Conservation (phyloP, 2,329 filamentous ascomycete genomes). For the Colletotrichum lentis region DNA sequence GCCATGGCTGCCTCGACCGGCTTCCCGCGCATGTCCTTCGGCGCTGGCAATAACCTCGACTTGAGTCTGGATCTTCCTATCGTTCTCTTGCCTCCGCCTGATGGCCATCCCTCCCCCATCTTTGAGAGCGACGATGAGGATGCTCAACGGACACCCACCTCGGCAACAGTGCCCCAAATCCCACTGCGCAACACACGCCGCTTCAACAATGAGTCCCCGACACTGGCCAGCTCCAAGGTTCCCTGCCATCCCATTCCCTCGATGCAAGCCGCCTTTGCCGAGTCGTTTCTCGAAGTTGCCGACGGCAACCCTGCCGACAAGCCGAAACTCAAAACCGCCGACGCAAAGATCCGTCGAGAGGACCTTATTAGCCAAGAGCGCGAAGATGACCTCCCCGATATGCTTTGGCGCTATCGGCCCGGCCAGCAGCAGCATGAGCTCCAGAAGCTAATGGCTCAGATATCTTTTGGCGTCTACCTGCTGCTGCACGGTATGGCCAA, state of each 20-base stretch:
- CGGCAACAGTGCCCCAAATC: conserved; percentile 28
- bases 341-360: conserved; percentile 70
- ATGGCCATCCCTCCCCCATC: conserved; percentile 14
- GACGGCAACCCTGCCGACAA: conserved; percentile 56
- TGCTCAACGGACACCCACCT: conserved; percentile 37
- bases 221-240: conserved; percentile 40
- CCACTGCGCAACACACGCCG: conserved; percentile 33
- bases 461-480: conserved; percentile 91
- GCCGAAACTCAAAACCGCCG: conserved; percentile 61
- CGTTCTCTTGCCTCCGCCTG: conserved; percentile 36
- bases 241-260: conserved; percentile 73
- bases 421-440: conserved; percentile 85
- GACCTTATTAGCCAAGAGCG: conserved; percentile 72
- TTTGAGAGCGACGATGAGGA: conserved; percentile 35
- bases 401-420: conserved; percentile 77
- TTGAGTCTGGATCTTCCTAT: conserved; percentile 35
- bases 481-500: conserved; percentile 86
- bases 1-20: conserved; percentile 38
- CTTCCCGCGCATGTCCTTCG: conserved; percentile 38
- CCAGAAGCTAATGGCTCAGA: conserved; percentile 89
- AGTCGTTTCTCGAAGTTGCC: conserved; percentile 78
- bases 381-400: conserved; percentile 75
- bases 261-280: conserved; percentile 84
- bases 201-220: conserved; percentile 27
- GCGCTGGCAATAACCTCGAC: conserved; percentile 34